Conservation (phyloP, 2,329 filamentous ascomycete genomes). For the Cryphonectria nitschkei region DNA sequence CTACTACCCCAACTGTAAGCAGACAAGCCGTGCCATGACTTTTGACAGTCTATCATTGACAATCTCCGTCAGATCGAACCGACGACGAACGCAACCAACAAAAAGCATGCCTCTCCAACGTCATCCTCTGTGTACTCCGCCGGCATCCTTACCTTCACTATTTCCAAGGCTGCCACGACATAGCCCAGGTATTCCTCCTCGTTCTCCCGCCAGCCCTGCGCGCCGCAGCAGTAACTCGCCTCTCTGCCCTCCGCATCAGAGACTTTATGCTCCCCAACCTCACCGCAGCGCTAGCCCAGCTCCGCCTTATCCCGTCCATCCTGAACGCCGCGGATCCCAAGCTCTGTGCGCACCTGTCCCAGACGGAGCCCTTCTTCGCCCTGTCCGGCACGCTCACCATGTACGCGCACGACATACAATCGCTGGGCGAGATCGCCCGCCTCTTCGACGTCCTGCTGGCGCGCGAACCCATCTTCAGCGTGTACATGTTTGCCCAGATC, state of each 20-base stretch:
- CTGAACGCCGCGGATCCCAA: conserved; percentile 71
- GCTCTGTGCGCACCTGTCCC: conserved; percentile 75
- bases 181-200: conserved; percentile 91
- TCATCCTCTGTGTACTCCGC: conserved; percentile 83
- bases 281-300: conserved; percentile 77
- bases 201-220: conserved; percentile 71
- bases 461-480: conserved; percentile 80
- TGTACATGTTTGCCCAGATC: conserved; percentile 92
- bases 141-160: conserved; percentile 85
- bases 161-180: conserved; percentile 98
- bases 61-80: conserved; percentile 59
- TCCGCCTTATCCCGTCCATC: conserved; percentile 85
- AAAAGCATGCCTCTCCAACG: conserved; percentile 75
- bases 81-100: conserved; percentile 69
- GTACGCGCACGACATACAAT: conserved; percentile 94
- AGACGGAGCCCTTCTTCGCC: conserved; percentile 86
- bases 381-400: conserved; percentile 91
- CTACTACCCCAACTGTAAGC: conserved; percentile 84
- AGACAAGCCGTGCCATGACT: neutral
- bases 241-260: conserved; percentile 87
- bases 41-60: neutral
- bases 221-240: conserved; percentile 69
- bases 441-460: conserved; percentile 92
- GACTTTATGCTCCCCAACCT: conserved; percentile 97
- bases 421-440: conserved; percentile 84